A percentile compares a stretch with the other conserved stretches of the same genome.
phyloP scores from a whole-genome alignment of 441 rosid genomes.

The Jatropha podagrica region DNA sequence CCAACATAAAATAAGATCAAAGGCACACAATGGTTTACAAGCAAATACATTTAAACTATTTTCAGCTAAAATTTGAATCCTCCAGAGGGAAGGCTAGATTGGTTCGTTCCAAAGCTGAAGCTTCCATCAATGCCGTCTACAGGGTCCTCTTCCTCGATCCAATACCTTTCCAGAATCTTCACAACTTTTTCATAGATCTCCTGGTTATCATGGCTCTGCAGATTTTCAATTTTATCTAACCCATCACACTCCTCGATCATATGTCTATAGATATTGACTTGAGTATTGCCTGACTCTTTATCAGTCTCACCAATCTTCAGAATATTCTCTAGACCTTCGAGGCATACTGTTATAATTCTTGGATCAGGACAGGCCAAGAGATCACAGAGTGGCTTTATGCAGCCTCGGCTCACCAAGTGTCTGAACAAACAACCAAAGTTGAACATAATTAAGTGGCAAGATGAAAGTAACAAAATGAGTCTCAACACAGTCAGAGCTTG shows the following conservation, averaged over 20 bases:
- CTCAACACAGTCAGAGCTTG: neutral
- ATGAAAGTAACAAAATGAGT: neutral
- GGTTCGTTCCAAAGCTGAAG: neutral
- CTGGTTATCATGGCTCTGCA: slow-evolving; percentile 50
- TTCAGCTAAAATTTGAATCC: slow-evolving; percentile 16
- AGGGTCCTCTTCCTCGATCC: slow-evolving; percentile 31
- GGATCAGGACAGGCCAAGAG: slow-evolving; percentile 80
- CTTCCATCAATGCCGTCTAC: neutral
- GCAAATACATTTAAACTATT: neutral
- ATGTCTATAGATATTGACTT: slow-evolving; percentile 57
- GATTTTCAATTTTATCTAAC: slow-evolving; percentile 65
- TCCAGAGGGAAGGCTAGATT: neutral
- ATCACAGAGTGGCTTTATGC: slow-evolving; percentile 83
- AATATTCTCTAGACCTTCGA: slow-evolving; percentile 81
- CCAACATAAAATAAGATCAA: neutral
- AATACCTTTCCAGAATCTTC: slow-evolving; percentile 68
- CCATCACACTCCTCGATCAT: slow-evolving; percentile 79
- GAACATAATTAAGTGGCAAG: neutral
- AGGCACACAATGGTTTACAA: neutral
- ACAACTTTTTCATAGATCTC: slow-evolving; percentile 77
- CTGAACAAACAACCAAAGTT: slow-evolving; percentile 1
- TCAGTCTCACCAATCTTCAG: slow-evolving; percentile 78
- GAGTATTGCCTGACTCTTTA: slow-evolving; percentile 35
- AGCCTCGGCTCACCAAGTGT: slow-evolving; percentile 60
- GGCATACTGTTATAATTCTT: slow-evolving; percentile 73